These are phyloP conservation scores for Neocatenulostroma microsporum DNA, from an alignment of 2,329 filamentous ascomycete species.

Conservation along the genomic window DNA sequence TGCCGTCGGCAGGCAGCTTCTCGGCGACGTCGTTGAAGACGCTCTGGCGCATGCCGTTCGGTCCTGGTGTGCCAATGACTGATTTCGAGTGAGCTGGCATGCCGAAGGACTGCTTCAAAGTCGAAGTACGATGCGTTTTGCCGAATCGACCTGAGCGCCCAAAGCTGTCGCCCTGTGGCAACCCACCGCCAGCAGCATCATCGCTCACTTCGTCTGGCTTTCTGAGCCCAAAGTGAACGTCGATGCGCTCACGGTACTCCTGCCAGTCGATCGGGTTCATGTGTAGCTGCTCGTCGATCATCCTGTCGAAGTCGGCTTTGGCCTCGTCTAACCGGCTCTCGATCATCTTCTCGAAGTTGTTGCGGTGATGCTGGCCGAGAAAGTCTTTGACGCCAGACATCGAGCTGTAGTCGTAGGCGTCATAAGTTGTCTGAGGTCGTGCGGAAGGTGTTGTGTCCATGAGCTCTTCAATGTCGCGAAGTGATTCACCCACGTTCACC, in stretches of 20 bases:
- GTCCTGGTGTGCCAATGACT: conserved; percentile 73
- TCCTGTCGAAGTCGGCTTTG: conserved; percentile 83
- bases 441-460: conserved; percentile 12
- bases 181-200: conserved; percentile 25
- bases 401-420: conserved; percentile 6
- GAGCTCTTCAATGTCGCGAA: conserved; percentile 62
- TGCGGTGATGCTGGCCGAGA: conserved; percentile 33
- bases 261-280: conserved; percentile 77
- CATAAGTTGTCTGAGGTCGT: conserved; percentile 5
- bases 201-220: conserved; percentile 33
- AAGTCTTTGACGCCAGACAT: conserved; percentile 24
- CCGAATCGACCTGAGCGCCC: conserved; percentile 43
- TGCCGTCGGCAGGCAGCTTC: conserved; percentile 40
- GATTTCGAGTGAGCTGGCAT: conserved; percentile 69
- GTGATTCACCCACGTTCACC: conserved; percentile 75
- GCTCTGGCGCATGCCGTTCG: conserved; percentile 33
- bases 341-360: conserved; percentile 55
- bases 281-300: conserved; percentile 83
- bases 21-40: conserved; percentile 38
- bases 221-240: conserved; percentile 86
- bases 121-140: conserved; percentile 41
- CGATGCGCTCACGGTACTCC: conserved; percentile 82
- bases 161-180: conserved; percentile 39
- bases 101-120: conserved; percentile 44
- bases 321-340: conserved; percentile 59